Conservation (phyloP, 139 green algal genomes). For the Auxenochlorella pyrenoidosa region DNA sequence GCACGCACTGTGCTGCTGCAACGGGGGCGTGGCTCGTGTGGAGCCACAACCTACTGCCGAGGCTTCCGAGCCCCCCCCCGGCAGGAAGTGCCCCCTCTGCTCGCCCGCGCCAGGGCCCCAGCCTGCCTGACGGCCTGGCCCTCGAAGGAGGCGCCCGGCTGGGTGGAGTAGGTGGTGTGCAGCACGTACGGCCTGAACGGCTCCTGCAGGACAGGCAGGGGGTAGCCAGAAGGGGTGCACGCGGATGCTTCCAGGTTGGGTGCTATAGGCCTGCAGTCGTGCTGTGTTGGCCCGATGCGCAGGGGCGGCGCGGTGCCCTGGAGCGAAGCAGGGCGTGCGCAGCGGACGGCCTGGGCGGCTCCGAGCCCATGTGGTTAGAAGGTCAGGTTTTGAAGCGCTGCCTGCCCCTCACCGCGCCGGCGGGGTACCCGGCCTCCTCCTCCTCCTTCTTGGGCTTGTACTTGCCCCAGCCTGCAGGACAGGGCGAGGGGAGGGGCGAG, state of each 20-base stretch:
- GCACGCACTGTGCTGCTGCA: neutral
- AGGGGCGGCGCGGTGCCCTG: too few species aligned
- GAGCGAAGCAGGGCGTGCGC: too few species aligned
- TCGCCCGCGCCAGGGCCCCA: neutral
- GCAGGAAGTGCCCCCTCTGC: too few species aligned
- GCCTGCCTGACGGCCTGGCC: slow-evolving; percentile 19
- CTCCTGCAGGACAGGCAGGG: neutral
- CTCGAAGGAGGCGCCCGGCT: slow-evolving; percentile 12
- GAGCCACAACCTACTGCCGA: too few species aligned
- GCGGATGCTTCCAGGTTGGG: too few species aligned
- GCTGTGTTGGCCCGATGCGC: too few species aligned
- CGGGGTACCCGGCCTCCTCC: slow-evolving; percentile 8
- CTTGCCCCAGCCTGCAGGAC: slow-evolving; percentile 23
- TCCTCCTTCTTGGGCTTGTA: slow-evolving; percentile 3
- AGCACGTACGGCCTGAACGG: slow-evolving; percentile 4
- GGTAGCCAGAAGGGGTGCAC: too few species aligned
- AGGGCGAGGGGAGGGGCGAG: neutral
- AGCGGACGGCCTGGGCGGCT: too few species aligned
- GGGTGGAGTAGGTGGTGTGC: slow-evolving; percentile 9
- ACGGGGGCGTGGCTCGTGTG: neutral
- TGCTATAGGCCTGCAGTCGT: too few species aligned
- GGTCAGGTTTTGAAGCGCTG: too few species aligned
- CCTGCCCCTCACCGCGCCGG: slow-evolving; percentile 2
- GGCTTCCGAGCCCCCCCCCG: too few species aligned
- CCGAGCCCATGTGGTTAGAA: too few species aligned